Evolutionary conservation across 2,329 filamentous ascomycete species (phyloP).

Genomic region (Ambrosiella beaveri): DNA sequence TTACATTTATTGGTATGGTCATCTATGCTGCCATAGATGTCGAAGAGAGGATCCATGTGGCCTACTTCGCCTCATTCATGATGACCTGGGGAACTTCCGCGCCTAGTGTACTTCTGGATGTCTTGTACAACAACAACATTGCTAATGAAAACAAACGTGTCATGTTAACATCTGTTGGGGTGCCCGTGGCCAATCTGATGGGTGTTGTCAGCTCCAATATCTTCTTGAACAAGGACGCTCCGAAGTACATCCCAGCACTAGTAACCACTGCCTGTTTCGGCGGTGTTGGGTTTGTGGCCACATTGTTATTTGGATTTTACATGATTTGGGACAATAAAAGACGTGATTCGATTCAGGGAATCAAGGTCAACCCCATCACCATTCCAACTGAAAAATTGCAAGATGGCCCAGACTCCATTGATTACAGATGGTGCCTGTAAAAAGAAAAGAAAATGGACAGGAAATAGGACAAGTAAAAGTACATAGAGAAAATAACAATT

Average conservation of each 20-base stretch:
- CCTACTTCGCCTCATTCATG: slow-evolving; percentile 65
- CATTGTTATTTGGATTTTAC: slow-evolving; percentile 36
- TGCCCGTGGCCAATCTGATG: slow-evolving; percentile 63
- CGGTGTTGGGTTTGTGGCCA: slow-evolving; percentile 37
- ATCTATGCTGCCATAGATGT: slow-evolving; percentile 60
- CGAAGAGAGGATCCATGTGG: slow-evolving; percentile 40
- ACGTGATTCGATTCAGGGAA: slow-evolving; percentile 35
- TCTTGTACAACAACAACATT: slow-evolving; percentile 64
- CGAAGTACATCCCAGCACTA: slow-evolving; percentile 48
- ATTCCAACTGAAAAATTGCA: slow-evolving; percentile 32
- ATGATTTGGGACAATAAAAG: slow-evolving; percentile 41
- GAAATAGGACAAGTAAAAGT: too few species aligned
- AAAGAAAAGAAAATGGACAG: not conserved
- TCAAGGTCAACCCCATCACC: slow-evolving; percentile 27
- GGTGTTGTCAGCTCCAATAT: slow-evolving; percentile 53
- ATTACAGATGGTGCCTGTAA: slow-evolving; percentile 35
- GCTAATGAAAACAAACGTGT: slow-evolving; percentile 58
- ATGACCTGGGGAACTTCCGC: slow-evolving; percentile 68
- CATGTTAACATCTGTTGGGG: slow-evolving; percentile 51
- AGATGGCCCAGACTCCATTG: slow-evolving; percentile 28
- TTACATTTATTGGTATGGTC: slow-evolving; percentile 63
- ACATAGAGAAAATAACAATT: too few species aligned
- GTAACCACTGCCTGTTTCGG: slow-evolving; percentile 50
- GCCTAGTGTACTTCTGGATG: slow-evolving; percentile 51
- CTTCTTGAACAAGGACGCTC: slow-evolving; percentile 45